Percentiles rank a stretch among this genome's conserved stretches.
Evolutionary conservation across 108 stramenopile genomes (phyloP).

Genomic region (Cyclotella kingstonii): DNA sequence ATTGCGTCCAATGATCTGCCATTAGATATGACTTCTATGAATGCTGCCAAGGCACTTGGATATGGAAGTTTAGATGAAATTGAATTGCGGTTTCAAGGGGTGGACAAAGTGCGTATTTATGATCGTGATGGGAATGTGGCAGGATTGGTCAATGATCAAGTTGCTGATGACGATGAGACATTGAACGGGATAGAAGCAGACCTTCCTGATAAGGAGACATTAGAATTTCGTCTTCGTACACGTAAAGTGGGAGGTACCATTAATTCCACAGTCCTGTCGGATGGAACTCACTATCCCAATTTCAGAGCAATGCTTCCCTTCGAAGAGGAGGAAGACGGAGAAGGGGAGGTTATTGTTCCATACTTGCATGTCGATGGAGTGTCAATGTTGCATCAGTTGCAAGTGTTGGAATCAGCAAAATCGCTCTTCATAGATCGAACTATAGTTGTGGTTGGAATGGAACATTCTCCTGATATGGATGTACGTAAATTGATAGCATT

Average conservation of each 20-base stretch:
- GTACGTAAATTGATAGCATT: slow-evolving; percentile 47
- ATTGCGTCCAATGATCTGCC: slow-evolving; percentile 41
- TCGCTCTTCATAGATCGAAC: slow-evolving; percentile 36
- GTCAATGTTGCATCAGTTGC: slow-evolving; percentile 38
- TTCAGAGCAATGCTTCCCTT: slow-evolving; percentile 38
- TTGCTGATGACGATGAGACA: slow-evolving; percentile 47
- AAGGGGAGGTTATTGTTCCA: slow-evolving; percentile 50
- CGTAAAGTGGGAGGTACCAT: slow-evolving; percentile 7
- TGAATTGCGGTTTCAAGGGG: slow-evolving; percentile 43
- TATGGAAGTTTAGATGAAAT: slow-evolving; percentile 48
- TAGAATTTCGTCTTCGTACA: slow-evolving; percentile 29
- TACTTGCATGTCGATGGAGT: slow-evolving; percentile 59
- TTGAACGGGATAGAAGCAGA: slow-evolving; percentile 31
- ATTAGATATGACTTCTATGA: neutral
- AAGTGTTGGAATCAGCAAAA: slow-evolving; percentile 37
- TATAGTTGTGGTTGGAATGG: slow-evolving; percentile 49
- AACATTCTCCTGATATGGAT: slow-evolving; percentile 52
- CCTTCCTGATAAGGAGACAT: slow-evolving; percentile 38
- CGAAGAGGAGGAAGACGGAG: slow-evolving; percentile 52
- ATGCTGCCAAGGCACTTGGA: slow-evolving; percentile 38
- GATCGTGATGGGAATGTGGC: slow-evolving; percentile 54
- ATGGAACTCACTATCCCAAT: slow-evolving; percentile 41
- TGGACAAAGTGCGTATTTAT: slow-evolving; percentile 44
- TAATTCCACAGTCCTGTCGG: slow-evolving; percentile 22
- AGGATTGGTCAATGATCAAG: slow-evolving; percentile 36